These are phyloP conservation scores for Phytopythium boreale DNA, from an alignment of 352 stramenopile species.

Conservation along the genomic window DNA sequence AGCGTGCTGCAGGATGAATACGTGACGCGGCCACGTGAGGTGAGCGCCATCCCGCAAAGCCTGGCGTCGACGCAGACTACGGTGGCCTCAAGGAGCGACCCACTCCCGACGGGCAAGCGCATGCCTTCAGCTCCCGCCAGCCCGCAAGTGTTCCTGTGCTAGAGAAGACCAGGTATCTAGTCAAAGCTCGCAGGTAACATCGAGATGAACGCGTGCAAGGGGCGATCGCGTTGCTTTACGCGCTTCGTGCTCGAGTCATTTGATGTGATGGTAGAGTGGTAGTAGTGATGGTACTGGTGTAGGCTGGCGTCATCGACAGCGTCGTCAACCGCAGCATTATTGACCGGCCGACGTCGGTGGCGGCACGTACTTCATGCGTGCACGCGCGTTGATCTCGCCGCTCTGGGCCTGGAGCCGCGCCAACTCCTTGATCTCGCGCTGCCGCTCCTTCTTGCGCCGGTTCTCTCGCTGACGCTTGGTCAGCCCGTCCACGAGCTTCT, in stretches of 20 bases:
- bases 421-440: constrained; percentile 74
- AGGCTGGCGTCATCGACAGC: neutral
- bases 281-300: neutral
- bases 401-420: constrained; percentile 65
- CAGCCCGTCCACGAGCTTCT: constrained; percentile 40
- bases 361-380: constrained; percentile 64
- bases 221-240: too few species aligned
- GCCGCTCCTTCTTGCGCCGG: constrained; percentile 73
- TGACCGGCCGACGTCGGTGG: constrained; percentile 23
- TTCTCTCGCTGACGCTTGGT: constrained; percentile 82
- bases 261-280: neutral
- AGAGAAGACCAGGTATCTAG: neutral
- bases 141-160: constrained; percentile 74
- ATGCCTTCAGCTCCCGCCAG: constrained; percentile 31
- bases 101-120: constrained; percentile 38
- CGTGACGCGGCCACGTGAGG: constrained; percentile 47
- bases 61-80: constrained; percentile 14
- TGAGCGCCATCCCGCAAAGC: constrained; percentile 51
- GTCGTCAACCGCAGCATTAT: neutral
- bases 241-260: neutral
- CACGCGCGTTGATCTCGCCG: constrained; percentile 63
- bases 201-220: neutral
- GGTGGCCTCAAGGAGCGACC: constrained; percentile 12
- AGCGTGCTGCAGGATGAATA: constrained; percentile 70
- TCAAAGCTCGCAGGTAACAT: too few species aligned